These are phyloP conservation scores for Cladosporium oxysporum DNA, from an alignment of 2,329 filamentous ascomycete genomes.

Conservation along the genomic window DNA sequence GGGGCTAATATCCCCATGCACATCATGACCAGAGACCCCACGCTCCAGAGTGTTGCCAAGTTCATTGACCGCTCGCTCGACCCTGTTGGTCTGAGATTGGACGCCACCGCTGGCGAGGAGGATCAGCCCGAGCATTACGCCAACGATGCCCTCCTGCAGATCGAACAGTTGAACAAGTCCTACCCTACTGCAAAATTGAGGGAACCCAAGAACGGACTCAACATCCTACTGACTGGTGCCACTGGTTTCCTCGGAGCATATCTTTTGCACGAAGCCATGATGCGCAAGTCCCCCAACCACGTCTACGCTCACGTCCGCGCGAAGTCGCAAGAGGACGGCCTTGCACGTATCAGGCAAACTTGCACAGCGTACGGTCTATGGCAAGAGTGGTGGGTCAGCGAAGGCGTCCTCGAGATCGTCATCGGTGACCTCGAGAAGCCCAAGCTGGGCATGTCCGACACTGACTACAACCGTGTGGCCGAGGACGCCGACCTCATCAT, in stretches of 20 bases:
- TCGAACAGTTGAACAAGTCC: constrained; percentile 45
- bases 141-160: constrained; percentile 55
- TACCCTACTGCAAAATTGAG: constrained; percentile 33
- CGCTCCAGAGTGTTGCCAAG: constrained; percentile 57
- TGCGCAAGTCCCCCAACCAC: constrained; percentile 53
- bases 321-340: constrained; percentile 60
- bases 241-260: constrained; percentile 89
- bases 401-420: constrained; percentile 62
- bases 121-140: constrained; percentile 54
- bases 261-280: constrained; percentile 73
- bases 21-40: constrained; percentile 66
- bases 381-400: constrained; percentile 65
- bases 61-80: constrained; percentile 54
- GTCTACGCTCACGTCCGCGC: constrained; percentile 77
- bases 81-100: constrained; percentile 49
- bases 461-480: constrained; percentile 65
- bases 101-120: constrained; percentile 52
- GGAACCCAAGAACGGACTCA: constrained; percentile 32
- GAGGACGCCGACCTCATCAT: constrained; percentile 68
- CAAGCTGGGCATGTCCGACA: constrained; percentile 69
- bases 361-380: constrained; percentile 79
- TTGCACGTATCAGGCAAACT: constrained; percentile 66
- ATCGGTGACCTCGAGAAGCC: constrained; percentile 73
- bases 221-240: constrained; percentile 79
- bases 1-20: constrained; percentile 69